These are phyloP conservation scores for Trichoderma sp. DNA, from an alignment of 2,329 filamentous ascomycete species.

Conservation along the genomic window DNA sequence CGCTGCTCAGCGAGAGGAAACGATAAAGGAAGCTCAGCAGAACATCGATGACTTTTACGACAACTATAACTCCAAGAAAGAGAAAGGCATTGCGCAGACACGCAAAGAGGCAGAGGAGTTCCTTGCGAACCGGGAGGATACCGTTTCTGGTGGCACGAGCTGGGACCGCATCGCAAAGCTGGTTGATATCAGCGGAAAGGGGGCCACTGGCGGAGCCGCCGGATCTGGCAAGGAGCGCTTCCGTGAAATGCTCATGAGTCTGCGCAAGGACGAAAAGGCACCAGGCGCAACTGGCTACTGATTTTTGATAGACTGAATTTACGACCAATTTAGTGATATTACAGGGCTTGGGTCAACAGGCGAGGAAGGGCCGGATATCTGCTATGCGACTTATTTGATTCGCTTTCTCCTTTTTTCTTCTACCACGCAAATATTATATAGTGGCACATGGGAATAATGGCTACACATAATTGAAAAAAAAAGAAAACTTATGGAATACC, in stretches of 20 bases:
- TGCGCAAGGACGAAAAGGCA: conserved; percentile 91
- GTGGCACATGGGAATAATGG: conserved; percentile 35
- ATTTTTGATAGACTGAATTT: conserved; percentile 22
- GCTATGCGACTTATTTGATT: conserved; percentile 19
- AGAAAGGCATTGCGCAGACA: conserved; percentile 87
- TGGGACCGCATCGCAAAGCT: conserved; percentile 98
- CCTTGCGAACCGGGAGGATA: conserved; percentile 84
- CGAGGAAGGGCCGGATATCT: conserved; percentile 12
- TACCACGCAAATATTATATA: conserved; percentile 35
- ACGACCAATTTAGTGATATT: conserved; percentile 6
- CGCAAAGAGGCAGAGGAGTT: conserved; percentile 93
- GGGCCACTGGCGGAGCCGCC: conserved; percentile 78
- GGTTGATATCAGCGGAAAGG: conserved; percentile 96
- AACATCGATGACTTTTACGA: conserved; percentile 99
- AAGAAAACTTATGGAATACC: conserved; percentile 29
- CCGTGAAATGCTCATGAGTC: conserved; percentile 80
- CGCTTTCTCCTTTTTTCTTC: conserved; percentile 7
- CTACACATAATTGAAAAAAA: conserved; percentile 34
- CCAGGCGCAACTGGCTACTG: conserved; percentile 67
- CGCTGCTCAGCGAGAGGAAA: conserved; percentile 78
- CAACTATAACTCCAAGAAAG: conserved; percentile 97
- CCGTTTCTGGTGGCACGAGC: conserved; percentile 89
- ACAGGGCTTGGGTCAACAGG: neutral
- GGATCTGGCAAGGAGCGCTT: conserved; percentile 96
- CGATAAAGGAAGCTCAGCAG: conserved; percentile 83